Percentiles rank a stretch among this genome's conserved stretches.
These are phyloP conservation scores for Chalara sp. DNA, from an alignment of 2,329 filamentous ascomycete genomes.

Conservation along the genomic window DNA sequence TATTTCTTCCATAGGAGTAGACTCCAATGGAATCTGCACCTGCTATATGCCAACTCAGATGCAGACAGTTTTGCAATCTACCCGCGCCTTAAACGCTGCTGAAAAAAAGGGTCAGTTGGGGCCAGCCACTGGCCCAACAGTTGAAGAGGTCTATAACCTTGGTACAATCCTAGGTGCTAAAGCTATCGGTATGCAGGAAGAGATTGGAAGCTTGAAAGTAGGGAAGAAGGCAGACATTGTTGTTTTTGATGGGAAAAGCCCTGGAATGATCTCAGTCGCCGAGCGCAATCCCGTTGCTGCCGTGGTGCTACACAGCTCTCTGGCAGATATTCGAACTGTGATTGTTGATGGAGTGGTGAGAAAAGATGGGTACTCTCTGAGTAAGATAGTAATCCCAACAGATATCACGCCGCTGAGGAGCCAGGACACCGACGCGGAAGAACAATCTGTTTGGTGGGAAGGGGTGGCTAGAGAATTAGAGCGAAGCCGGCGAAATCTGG, in stretches of 20 bases:
- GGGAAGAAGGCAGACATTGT: slow-evolving; percentile 42
- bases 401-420: too few species aligned
- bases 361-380: slow-evolving; percentile 19
- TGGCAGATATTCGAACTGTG: slow-evolving; percentile 35
- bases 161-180: slow-evolving; percentile 40
- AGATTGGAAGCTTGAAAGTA: slow-evolving; percentile 38
- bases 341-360: slow-evolving; percentile 36
- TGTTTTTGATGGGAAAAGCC: slow-evolving; percentile 36
- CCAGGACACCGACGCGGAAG: too few species aligned
- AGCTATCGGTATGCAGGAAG: slow-evolving; percentile 33
- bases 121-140: slow-evolving; percentile 20
- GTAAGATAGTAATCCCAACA: too few species aligned
- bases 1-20: slow-evolving; percentile 24
- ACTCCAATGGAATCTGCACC: slow-evolving; percentile 28
- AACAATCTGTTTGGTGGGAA: too few species aligned
- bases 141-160: slow-evolving; percentile 41
- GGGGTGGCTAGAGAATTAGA: too few species aligned
- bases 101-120: too few species aligned
- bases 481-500: too few species aligned
- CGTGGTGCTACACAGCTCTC: slow-evolving; percentile 33
- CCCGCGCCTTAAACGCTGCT: slow-evolving; percentile 15
- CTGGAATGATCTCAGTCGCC: slow-evolving; percentile 34
- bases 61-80: slow-evolving; percentile 26
- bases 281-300: slow-evolving; percentile 36
- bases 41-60: slow-evolving; percentile 29